Conservation (phyloP, 78 protist species). For the Dictyostelium firmibasis region DNA sequence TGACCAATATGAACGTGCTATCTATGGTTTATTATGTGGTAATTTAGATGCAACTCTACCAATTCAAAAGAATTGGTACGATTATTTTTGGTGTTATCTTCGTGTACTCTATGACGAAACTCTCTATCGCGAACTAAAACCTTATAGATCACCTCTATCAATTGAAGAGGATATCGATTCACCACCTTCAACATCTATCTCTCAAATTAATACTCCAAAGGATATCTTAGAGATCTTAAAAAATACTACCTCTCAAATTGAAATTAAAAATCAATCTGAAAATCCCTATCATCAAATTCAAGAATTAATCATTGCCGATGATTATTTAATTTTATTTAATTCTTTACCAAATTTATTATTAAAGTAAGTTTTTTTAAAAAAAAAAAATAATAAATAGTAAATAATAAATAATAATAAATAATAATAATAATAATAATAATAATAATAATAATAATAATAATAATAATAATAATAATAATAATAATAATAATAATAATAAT, state of each 20-base stretch:
- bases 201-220: conserved; percentile 1
- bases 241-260: not conserved
- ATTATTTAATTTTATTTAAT: conserved; percentile 1
- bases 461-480: too few species aligned
- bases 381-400: too few species aligned
- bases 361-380: not conserved
- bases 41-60: not conserved
- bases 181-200: not conserved
- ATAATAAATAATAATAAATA: not conserved
- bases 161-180: conserved; percentile 21
- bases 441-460: too few species aligned
- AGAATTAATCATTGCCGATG: conserved; percentile 38
- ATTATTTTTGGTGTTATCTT: conserved; percentile 46
- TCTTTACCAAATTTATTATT: not conserved
- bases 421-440: too few species aligned
- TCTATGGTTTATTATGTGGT: conserved; percentile 49
- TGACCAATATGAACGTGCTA: conserved; percentile 31
- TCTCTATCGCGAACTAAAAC: not conserved
- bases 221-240: conserved; percentile 43
- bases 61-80: conserved; percentile 56
- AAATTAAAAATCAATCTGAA: conserved; percentile 32
- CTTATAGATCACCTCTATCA: conserved; percentile 4
- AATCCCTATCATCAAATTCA: conserved; percentile 56
- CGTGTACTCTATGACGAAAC: conserved; percentile 11
- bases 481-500: too few species aligned